phyloP scores from a whole-genome alignment of 345 rosid species.

The Odontarrhena argentea region DNA sequence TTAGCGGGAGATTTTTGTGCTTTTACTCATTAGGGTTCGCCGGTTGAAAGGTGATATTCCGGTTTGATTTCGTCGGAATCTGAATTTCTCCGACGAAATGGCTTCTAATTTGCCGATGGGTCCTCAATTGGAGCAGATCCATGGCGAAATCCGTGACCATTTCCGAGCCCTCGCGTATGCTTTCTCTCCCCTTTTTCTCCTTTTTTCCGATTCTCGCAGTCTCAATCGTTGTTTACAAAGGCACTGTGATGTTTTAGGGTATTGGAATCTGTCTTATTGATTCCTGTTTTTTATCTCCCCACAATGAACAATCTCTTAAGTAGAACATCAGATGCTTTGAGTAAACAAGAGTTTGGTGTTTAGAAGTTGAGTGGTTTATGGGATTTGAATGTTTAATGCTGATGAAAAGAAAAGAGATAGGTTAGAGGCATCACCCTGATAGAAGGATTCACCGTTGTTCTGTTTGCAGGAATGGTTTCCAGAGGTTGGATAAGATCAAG shows the following conservation, averaged over 20 bases:
- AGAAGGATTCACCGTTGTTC: background rate
- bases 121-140: conserved; percentile 97
- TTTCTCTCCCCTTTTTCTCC: background rate
- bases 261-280: no score
- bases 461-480: conserved; percentile 89
- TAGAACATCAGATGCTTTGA: conserved; percentile 7
- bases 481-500: conserved; percentile 91
- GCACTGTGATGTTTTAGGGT: no score
- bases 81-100: conserved; percentile 52
- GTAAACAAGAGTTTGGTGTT: background rate
- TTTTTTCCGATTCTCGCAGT: background rate
- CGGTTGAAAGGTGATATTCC: conserved; percentile 22
- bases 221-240: no score
- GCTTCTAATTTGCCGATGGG: conserved; percentile 68
- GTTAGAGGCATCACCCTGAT: background rate
- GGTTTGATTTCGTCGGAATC: conserved; percentile 36
- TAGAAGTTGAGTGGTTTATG: conserved; percentile 1
- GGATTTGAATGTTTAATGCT: conserved; percentile 6
- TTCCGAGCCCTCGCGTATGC: conserved; percentile 89
- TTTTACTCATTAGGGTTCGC: conserved; percentile 26
- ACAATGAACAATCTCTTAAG: background rate
- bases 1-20: conserved; percentile 10
- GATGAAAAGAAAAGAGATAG: background rate
- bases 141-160: conserved; percentile 89
- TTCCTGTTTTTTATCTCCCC: no score